Base-by-base conservation (phyloP, 176 grass and related monocot species). In the Ensete ventricosum region DNA sequence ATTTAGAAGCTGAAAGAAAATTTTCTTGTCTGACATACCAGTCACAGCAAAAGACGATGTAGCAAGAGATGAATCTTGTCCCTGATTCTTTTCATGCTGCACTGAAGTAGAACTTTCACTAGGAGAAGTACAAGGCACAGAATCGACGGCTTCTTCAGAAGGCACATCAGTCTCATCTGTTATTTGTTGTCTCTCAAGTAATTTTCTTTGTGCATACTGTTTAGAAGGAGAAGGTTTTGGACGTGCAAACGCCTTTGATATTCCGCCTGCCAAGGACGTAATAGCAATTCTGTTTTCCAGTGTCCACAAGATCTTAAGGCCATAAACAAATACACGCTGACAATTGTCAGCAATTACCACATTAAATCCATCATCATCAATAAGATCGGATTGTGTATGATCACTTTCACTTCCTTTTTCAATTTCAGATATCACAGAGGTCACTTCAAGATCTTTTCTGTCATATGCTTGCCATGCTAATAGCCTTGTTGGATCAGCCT, bases 291-390 rank as follows among this genome's bases (percentile, higher is more conserved):
- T 90, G 64, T 97, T 91, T 81, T 97, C 90, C 68, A 97, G 75
- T 77, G 77, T 93, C 94, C 90, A 97, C n/a, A 97, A 73, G 74
- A 97, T 79, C 79, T 90, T 97, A 79, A 97, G 83, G 85, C 90
- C 94, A 87, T 97, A 83, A 54, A 97, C 86, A 87, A 85, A 97
- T 77, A 97, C 79, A 80, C 94, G 86, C 71, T 97, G 94, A 73
- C 94, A 97, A 83, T 85, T 97, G 76, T 97, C 94, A 83, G 90
- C 94, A 77, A 97, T 86, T 54, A 97, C 78, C 53, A 97, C 83
- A 87, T 88, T 93, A 67, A 89, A 97, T 83, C 94, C 94, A 73
- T 97, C 94, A 2, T 97, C 94, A 76, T 97, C 94, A 82, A 88
- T 91, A 66, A 77, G 71, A 83, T 91, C 93, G 72, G 87, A 96